phyloP scores from a whole-genome alignment of 2,329 filamentous ascomycete species.

The Clarireedia sp. region DNA sequence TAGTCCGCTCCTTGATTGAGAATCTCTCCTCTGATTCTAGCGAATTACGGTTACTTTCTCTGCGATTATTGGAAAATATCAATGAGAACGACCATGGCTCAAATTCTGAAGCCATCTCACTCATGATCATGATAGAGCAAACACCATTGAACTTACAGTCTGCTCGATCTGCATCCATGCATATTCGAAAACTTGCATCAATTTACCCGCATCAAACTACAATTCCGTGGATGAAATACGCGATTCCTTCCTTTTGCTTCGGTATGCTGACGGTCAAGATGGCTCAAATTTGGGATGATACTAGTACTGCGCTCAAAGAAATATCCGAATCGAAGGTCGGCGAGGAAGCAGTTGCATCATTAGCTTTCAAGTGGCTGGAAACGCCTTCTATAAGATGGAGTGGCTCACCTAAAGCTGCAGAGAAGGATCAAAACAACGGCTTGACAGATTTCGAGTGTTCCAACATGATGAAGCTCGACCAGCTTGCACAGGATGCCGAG shows the following conservation, averaged over 20 bases:
- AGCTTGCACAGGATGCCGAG: slow-evolving; percentile 43
- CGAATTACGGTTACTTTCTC: slow-evolving; percentile 61
- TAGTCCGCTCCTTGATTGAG: slow-evolving; percentile 57
- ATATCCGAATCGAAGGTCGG: slow-evolving; percentile 63
- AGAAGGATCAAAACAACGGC: slow-evolving; percentile 32
- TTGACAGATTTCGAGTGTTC: slow-evolving; percentile 79
- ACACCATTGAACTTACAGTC: slow-evolving; percentile 71
- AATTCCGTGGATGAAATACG: slow-evolving; percentile 58
- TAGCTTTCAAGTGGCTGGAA: slow-evolving; percentile 73
- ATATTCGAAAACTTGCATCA: slow-evolving; percentile 63
- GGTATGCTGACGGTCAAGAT: slow-evolving; percentile 82
- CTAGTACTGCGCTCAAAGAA: slow-evolving; percentile 64
- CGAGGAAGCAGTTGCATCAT: slow-evolving; percentile 62
- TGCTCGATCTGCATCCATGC: slow-evolving; percentile 71
- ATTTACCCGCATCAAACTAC: slow-evolving; percentile 49
- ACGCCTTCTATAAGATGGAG: slow-evolving; percentile 48
- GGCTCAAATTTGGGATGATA: slow-evolving; percentile 80
- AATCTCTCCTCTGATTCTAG: slow-evolving; percentile 73
- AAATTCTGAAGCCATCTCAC: slow-evolving; percentile 43
- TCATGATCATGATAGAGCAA: slow-evolving; percentile 73
- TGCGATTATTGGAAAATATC: slow-evolving; percentile 63
- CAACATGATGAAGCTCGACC: slow-evolving; percentile 56
- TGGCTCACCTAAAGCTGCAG: slow-evolving; percentile 33
- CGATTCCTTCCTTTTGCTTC: slow-evolving; percentile 77
- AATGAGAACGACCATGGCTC: slow-evolving; percentile 41